These are phyloP conservation scores for Trametes sp. DNA, from an alignment of 1,284 basidiomycete species.

Conservation along the genomic window DNA sequence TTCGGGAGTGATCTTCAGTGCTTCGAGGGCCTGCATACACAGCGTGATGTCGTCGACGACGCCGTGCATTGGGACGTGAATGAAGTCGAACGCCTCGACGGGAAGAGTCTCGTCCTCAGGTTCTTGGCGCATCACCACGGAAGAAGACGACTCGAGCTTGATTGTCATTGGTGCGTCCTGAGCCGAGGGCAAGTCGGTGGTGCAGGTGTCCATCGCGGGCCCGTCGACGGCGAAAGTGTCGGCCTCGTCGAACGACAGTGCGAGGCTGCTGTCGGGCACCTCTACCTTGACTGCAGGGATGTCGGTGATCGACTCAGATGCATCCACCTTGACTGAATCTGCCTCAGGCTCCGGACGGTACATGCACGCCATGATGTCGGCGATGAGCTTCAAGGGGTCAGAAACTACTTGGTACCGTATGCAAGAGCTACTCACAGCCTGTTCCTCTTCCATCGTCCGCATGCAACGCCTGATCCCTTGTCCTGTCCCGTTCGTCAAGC, in stretches of 20 bases:
- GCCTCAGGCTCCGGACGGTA: neutral
- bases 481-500: neutral
- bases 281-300: neutral
- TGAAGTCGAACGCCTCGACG: neutral
- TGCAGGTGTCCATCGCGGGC: too few species aligned
- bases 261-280: too few species aligned
- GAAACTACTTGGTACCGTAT: neutral
- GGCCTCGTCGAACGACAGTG: too few species aligned
- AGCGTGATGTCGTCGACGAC: too few species aligned
- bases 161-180: neutral
- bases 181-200: neutral
- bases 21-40: too few species aligned
- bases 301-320: neutral
- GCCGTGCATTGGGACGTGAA: too few species aligned
- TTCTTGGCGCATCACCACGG: too few species aligned
- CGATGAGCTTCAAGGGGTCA: neutral
- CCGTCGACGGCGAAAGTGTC: too few species aligned
- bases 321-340: too few species aligned
- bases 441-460: slow-evolving; percentile 4
- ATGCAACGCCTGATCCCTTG: slow-evolving; percentile 7
- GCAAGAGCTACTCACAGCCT: neutral
- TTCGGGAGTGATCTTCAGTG: neutral
- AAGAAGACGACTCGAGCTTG: neutral
- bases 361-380: slow-evolving; percentile 7
- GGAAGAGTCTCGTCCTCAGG: too few species aligned